Evolutionary conservation across 148 eudicot genomes (phyloP).

Genomic region (Vaccinium myrtillus): DNA sequence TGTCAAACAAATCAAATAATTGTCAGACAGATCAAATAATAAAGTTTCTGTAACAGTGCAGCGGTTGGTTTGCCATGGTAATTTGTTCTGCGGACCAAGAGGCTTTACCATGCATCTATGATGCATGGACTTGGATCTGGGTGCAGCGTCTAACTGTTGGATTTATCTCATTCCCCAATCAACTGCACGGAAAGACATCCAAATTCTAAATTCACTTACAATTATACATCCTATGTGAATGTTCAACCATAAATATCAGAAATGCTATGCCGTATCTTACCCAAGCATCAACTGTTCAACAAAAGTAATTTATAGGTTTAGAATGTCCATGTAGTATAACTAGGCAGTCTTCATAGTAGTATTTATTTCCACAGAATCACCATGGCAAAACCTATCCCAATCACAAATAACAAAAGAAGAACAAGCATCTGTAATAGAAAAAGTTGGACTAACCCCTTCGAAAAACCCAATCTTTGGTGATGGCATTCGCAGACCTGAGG

Average conservation of each 20-base stretch:
- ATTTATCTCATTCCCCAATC: too few relatives aligned
- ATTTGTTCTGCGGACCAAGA: neutral
- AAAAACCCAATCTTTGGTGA: slow-evolving; percentile 92
- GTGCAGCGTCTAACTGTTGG: too few relatives aligned
- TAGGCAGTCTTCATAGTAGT: neutral
- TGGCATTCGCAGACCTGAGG: slow-evolving; percentile 91
- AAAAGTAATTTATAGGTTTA: neutral
- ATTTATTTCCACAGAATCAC: neutral
- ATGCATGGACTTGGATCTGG: too few relatives aligned
- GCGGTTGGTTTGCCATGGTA: neutral
- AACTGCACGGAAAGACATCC: neutral
- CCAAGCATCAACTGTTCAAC: neutral
- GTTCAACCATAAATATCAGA: neutral
- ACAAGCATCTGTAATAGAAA: slow-evolving; percentile 6
- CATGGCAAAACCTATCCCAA: slow-evolving; percentile 2
- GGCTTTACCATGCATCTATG: too few relatives aligned
- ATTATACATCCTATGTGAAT: neutral
- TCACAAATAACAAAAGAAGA: slow-evolving; percentile 2
- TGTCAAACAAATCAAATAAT: neutral
- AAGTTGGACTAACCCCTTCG: slow-evolving; percentile 79
- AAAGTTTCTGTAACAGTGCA: neutral
- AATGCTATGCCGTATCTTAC: neutral
- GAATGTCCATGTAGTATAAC: neutral
- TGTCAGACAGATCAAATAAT: neutral
- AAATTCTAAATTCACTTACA: neutral